Evolutionary conservation across 306 rosid genomes (phyloP).

Genomic region (Quercus glauca): DNA sequence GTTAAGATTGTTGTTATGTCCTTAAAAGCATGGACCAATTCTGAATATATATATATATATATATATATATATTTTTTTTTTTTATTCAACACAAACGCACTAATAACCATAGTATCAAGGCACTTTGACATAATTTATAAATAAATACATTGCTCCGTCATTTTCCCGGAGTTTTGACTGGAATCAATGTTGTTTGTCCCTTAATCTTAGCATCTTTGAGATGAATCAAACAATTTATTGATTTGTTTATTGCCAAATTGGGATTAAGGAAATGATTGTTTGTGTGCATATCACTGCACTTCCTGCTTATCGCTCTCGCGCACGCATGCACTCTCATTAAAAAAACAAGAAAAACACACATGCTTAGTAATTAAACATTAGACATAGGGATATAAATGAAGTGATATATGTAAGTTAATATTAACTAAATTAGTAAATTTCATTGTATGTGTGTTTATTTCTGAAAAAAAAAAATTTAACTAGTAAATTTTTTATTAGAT

Average conservation of each 20-base stretch:
- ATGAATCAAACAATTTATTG: neutral
- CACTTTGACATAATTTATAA: neutral
- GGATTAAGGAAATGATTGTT: neutral
- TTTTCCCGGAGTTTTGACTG: neutral
- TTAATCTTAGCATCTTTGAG: neutral
- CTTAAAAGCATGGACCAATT: neutral
- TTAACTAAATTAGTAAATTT: no score
- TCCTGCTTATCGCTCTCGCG: neutral
- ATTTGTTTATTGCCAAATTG: neutral
- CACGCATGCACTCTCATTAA: neutral
- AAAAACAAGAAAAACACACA: neutral
- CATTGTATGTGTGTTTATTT: no score
- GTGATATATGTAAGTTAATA: no score
- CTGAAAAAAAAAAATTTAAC: no score
- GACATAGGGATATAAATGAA: neutral
- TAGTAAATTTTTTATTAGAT: no score
- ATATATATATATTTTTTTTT: neutral
- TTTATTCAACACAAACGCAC: neutral
- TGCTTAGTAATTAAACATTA: no score
- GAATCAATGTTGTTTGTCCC: neutral
- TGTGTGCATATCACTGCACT: neutral
- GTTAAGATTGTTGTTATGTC: constrained; percentile 7
- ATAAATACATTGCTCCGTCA: neutral
- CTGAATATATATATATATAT: no score
- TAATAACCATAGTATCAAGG: neutral